Base-by-base conservation (phyloP, 345 rosid genomes). In the Lumnitzera littorea region DNA sequence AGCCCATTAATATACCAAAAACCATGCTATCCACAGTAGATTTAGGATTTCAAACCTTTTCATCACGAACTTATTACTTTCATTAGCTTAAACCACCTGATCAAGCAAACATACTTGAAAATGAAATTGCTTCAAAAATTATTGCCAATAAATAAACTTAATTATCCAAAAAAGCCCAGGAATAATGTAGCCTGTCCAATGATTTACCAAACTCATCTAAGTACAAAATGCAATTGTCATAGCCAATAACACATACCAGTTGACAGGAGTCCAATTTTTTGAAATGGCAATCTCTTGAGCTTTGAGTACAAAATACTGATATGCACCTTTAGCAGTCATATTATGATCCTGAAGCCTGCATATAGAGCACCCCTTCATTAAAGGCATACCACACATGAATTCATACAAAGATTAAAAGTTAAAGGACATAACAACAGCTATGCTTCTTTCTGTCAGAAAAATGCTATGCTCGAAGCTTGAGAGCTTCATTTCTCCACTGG, bases 231-330 rank as follows among this genome's bases (percentile, higher is more conserved):
- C 23, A 13, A 11, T 29, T 16, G 50, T 57, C 31, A 10, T 31
- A 12, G 52, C 20, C 9, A 59, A 48, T 48, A 60, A 61, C 55
- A 51, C 69, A 53, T 80, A 87, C 97, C 97, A 90, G 72, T 90
- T 90, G 61, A 87, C 97, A 14, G 97, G 95, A 11, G 80, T 90
- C 92, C 91, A 85, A 31, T 69, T 67, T 63, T 85, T 78, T 25
- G 90, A 78, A 50, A 87, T 83, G 1, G 97, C 97, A 16, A 90
- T 85, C 67, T 85, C 80, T 76, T 90, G 97, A 12, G 97, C 89
- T 76, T 77, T 80, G 54, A 85, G 80, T 51, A 90, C 92, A 67
- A 90, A 90, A 75, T 83, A 85, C 63, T 79, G 61, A 65, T 90
- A 87, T 20, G 95, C 95, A 6, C 82, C 87, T 74, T 80, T 78